These are phyloP conservation scores for Ogataea degrootiae DNA, from an alignment of 805 yeast species.

Conservation along the genomic window DNA sequence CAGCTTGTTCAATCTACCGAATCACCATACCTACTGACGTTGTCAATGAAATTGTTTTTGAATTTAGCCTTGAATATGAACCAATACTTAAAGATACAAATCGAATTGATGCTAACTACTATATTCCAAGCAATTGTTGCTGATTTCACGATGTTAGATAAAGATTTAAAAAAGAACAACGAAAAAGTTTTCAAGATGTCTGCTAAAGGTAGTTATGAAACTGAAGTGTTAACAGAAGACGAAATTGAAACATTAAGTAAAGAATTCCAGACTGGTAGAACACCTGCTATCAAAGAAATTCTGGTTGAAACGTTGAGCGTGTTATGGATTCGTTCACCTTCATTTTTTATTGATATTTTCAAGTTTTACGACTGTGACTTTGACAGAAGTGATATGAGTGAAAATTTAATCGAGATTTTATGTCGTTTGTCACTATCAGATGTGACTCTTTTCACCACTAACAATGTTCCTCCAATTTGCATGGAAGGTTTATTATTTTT, in stretches of 20 bases:
- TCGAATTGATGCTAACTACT: slow-evolving; percentile 65
- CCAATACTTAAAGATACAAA: slow-evolving; percentile 65
- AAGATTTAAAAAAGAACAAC: slow-evolving; percentile 23
- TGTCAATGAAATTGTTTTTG: slow-evolving; percentile 70
- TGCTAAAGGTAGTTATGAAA: slow-evolving; percentile 21
- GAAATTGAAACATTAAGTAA: slow-evolving; percentile 24
- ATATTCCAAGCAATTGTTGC: slow-evolving; percentile 45
- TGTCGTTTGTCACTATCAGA: slow-evolving; percentile 82
- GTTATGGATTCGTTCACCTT: slow-evolving; percentile 75
- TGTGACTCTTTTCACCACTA: slow-evolving; percentile 72
- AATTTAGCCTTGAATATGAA: slow-evolving; percentile 68
- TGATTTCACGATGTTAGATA: slow-evolving; percentile 21
- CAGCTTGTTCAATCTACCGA: slow-evolving; percentile 74
- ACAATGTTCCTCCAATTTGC: slow-evolving; percentile 89
- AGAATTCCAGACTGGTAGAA: slow-evolving; percentile 43
- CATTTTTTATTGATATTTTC: slow-evolving; percentile 70
- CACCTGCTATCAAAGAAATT: slow-evolving; percentile 62
- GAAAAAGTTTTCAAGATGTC: slow-evolving; percentile 28
- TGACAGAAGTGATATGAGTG: slow-evolving; percentile 74
- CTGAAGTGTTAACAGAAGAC: slow-evolving; percentile 21
- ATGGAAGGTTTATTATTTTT: slow-evolving; percentile 79
- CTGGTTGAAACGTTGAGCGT: slow-evolving; percentile 80
- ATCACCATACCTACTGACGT: slow-evolving; percentile 65
- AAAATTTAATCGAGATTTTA: slow-evolving; percentile 60
- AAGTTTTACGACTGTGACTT: slow-evolving; percentile 88